Base-by-base conservation (phyloP, 2,329 filamentous ascomycete species). In the Rhytidhysteron rufulum region DNA sequence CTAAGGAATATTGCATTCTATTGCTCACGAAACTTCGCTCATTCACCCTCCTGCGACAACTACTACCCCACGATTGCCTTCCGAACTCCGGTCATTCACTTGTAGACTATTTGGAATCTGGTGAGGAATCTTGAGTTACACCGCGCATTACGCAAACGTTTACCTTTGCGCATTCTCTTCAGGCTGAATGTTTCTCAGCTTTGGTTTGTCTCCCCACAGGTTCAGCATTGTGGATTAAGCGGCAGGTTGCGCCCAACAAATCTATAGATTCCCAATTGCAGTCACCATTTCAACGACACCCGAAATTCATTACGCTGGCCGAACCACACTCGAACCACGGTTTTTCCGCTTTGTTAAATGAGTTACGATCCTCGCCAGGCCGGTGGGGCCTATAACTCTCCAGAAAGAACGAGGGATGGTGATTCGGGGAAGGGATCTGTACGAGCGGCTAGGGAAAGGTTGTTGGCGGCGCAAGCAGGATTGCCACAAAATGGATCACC, bases 331-430 rank as follows among this genome's bases (percentile, higher is more conserved):
- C n/a, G n/a, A n/a, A n/a, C 45, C 57, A 60, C 27, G 44, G 64
- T 34, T 60, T 58, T 38, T 41, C 43, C 42, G 18, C 25, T 48
- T 36, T 29, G 37, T 51, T 62, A 55, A 48, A 66, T 66, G 63
- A 65, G 59, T 53, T 58, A 63, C 57, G 57, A 63, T 49, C 50
- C 55, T 35, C 58, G 55, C 42, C 42, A 55, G 47, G 58, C 58
- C 51, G 52, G 53, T 47, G 50, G 51, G 40, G 51, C 53, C 37
- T 60, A 63, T 45, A 57, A 59, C 45, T 53, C 50, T 39, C 49
- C 50, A 47, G 48, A 40, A 32, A 15, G 24, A 9, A 48, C 47
- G 34, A 32, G 32, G 22, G 47, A 46, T 34, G 47, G 55, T 48
- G 54, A 49, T 18, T 49, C 44, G 13, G 33, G 43, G 40, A 60